Percentiles rank a stretch among this genome's conserved stretches.
phyloP scores from a whole-genome alignment of 75 land plant genomes.

The Cryptomeria japonica region DNA sequence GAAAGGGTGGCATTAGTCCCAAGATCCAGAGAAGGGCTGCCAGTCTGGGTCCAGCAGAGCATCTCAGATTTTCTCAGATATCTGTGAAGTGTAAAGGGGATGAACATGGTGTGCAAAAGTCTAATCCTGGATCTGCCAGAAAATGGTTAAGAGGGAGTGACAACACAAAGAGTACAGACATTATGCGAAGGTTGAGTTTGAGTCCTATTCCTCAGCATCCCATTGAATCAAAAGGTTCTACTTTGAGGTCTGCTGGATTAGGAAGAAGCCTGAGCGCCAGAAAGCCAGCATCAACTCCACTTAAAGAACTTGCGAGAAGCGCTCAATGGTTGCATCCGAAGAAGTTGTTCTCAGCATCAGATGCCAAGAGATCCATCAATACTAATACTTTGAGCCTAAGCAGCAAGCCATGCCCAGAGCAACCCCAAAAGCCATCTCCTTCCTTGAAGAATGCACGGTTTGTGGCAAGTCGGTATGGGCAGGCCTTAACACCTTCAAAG shows the following conservation, averaged over 20 bases:
- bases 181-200: not conserved
- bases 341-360: not conserved
- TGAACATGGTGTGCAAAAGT: not conserved
- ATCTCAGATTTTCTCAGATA: not conserved
- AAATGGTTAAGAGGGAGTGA: not conserved
- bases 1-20: not conserved
- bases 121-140: not conserved
- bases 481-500: not conserved
- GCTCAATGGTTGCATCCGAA: not conserved
- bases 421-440: constrained; percentile 5
- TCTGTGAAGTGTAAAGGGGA: not conserved
- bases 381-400: not conserved
- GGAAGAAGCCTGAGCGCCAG: not conserved
- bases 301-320: not conserved
- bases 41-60: constrained; percentile 6
- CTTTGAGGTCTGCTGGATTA: not conserved
- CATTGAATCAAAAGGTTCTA: not conserved
- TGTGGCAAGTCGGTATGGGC: not conserved
- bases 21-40: not conserved
- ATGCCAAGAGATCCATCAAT: not conserved
- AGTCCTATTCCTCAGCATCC: constrained; percentile 2
- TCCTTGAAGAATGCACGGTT: not conserved
- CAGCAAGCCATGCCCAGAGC: not conserved
- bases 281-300: not conserved
- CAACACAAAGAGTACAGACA: not conserved